phyloP scores from a whole-genome alignment of 2,329 filamentous ascomycete species.

The Stagonosporopsis tanaceti region DNA sequence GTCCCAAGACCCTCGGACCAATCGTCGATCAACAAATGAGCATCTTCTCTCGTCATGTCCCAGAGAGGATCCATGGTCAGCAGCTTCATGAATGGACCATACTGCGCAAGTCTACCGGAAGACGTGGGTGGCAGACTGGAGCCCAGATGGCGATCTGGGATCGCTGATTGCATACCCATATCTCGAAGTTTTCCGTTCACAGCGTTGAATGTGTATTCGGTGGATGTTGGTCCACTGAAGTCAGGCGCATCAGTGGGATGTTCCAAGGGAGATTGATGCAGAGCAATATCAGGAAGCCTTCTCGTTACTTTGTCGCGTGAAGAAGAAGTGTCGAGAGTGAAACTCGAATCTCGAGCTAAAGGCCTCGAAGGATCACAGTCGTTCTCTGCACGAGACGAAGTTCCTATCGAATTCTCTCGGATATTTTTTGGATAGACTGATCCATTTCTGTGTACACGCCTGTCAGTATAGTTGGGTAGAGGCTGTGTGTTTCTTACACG shows the following conservation, averaged over 20 bases:
- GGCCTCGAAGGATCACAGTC: neutral
- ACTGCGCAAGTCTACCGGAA: slow-evolving; percentile 15
- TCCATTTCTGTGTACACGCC: neutral
- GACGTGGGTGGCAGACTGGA: slow-evolving; percentile 10
- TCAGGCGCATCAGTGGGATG: slow-evolving; percentile 10
- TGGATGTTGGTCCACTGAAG: slow-evolving; percentile 20
- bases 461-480: neutral
- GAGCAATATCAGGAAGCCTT: neutral
- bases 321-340: neutral
- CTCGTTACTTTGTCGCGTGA: neutral
- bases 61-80: slow-evolving; percentile 22
- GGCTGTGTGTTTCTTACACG: neutral
- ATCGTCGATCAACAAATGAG: slow-evolving; percentile 13
- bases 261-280: slow-evolving; percentile 5
- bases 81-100: slow-evolving; percentile 21
- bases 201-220: slow-evolving; percentile 19
- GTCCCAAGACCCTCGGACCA: slow-evolving; percentile 20
- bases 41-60: slow-evolving; percentile 20
- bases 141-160: slow-evolving; percentile 11
- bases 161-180: slow-evolving; percentile 22
- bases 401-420: neutral
- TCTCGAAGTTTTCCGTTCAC: slow-evolving; percentile 22
- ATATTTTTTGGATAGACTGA: neutral
- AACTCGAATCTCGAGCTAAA: neutral
- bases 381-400: neutral